Conservation (phyloP, 2,329 filamentous ascomycete genomes). For the Trichoderma sp. region DNA sequence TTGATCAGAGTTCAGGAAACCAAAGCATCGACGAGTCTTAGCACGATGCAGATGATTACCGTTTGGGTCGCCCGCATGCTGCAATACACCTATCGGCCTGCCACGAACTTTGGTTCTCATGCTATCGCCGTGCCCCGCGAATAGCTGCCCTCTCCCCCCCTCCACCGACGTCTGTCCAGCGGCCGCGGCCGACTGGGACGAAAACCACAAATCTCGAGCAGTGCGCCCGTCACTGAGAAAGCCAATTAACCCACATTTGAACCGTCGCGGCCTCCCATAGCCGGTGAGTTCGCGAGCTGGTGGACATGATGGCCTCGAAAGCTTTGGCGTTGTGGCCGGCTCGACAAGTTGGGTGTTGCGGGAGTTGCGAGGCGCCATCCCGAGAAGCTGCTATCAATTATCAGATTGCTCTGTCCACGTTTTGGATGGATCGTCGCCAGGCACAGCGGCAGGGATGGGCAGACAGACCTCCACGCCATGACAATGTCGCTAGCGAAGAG, state of each 20-base stretch:
- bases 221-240: constrained; percentile 3
- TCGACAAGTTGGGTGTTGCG: no score
- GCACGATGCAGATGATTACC: constrained; percentile 10
- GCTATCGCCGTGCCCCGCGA: constrained; percentile 10
- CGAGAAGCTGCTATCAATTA: background rate
- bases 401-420: background rate
- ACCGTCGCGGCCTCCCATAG: background rate
- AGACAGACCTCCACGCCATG: background rate
- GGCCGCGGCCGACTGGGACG: constrained; percentile 8
- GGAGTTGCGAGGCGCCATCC: background rate
- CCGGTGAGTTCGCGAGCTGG: background rate
- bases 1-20: constrained; percentile 11
- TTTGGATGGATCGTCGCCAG: constrained; percentile 12
- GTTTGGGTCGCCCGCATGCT: constrained; percentile 15
- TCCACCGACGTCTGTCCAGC: background rate
- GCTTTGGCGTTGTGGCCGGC: background rate
- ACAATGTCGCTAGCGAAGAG: constrained; percentile 14
- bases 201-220: background rate
- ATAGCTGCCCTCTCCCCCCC: background rate
- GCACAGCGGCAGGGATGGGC: constrained; percentile 15
- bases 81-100: background rate
- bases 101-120: background rate
- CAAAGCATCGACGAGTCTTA: background rate
- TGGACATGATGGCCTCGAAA: background rate
- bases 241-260: constrained; percentile 17